phyloP scores from a whole-genome alignment of 768 basidiomycete species.

The Psilocybe cyanescens region DNA sequence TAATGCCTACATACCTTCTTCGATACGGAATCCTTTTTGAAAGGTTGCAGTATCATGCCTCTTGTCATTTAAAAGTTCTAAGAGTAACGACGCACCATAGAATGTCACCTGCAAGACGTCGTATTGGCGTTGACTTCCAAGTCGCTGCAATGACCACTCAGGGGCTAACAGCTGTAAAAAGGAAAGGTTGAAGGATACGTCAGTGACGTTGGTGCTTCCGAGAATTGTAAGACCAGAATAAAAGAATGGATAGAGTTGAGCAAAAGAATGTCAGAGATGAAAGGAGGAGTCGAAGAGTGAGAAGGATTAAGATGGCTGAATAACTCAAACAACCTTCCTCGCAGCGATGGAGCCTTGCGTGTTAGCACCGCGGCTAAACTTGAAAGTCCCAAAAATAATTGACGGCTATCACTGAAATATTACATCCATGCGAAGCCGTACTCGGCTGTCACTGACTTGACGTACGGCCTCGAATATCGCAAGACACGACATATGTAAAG shows the following conservation, averaged over 20 bases:
- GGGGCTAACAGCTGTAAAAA: background rate
- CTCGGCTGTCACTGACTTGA: background rate
- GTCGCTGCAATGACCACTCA: background rate
- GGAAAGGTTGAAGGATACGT: background rate
- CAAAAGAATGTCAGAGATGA: background rate
- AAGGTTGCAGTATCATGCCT: background rate
- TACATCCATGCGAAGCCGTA: no score
- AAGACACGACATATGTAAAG: no score
- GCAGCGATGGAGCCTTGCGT: background rate
- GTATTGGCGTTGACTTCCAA: background rate
- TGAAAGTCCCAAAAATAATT: background rate
- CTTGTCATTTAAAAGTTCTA: background rate
- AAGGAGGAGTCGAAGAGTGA: background rate
- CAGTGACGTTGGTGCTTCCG: background rate
- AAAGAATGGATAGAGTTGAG: slow-evolving; percentile 2
- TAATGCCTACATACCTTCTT: background rate
- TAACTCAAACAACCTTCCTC: background rate
- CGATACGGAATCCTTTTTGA: background rate
- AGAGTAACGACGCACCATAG: background rate
- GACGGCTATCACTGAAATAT: background rate
- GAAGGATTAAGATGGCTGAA: no score
- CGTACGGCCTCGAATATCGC: background rate
- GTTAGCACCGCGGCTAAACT: background rate
- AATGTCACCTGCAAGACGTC: background rate
- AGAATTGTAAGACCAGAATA: background rate